A percentile compares a stretch with the other conserved stretches of the same genome.
These are phyloP conservation scores for Termitomyces sp. DNA, from an alignment of 1,284 basidiomycete species.

Conservation along the genomic window DNA sequence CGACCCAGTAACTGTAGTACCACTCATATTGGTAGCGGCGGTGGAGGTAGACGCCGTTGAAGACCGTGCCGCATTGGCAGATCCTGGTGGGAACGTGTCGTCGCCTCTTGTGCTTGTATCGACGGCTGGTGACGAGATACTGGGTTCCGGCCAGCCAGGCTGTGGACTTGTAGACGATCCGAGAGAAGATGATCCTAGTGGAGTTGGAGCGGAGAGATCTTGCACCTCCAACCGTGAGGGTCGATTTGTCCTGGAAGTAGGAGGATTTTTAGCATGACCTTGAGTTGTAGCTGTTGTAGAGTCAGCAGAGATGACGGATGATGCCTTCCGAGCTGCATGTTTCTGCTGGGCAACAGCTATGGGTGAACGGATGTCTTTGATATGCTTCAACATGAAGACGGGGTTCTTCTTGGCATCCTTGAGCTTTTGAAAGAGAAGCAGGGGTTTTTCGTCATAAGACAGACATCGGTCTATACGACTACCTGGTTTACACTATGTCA, in stretches of 20 bases:
- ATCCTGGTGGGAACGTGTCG: slow-evolving; percentile 28
- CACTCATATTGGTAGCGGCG: slow-evolving; percentile 23
- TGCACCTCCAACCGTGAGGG: slow-evolving; percentile 66
- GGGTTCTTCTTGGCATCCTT: slow-evolving; percentile 98
- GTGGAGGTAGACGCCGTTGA: slow-evolving; percentile 16
- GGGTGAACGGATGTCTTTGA: slow-evolving; percentile 96
- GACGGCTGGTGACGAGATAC: slow-evolving; percentile 55
- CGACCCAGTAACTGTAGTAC: slow-evolving; percentile 20
- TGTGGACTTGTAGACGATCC: slow-evolving; percentile 53
- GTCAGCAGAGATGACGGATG: slow-evolving; percentile 41
- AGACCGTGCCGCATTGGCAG: slow-evolving; percentile 23
- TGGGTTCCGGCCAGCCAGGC: slow-evolving; percentile 68
- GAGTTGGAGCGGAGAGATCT: slow-evolving; percentile 39
- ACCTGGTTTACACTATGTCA: slow-evolving; percentile 34
- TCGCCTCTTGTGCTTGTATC: slow-evolving; percentile 36
- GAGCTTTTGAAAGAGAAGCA: slow-evolving; percentile 93
- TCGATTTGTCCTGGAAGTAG: slow-evolving; percentile 38
- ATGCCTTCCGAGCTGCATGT: slow-evolving; percentile 78
- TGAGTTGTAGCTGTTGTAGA: slow-evolving; percentile 34
- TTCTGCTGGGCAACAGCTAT: slow-evolving; percentile 94
- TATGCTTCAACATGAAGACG: slow-evolving; percentile 98
- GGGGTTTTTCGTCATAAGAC: slow-evolving; percentile 96
- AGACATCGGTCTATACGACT: slow-evolving; percentile 89
- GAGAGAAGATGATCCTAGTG: slow-evolving; percentile 37
- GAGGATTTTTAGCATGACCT: slow-evolving; percentile 36